These are phyloP conservation scores for Tubosaeta sp. DNA, from an alignment of 768 basidiomycete species.

Conservation along the genomic window DNA sequence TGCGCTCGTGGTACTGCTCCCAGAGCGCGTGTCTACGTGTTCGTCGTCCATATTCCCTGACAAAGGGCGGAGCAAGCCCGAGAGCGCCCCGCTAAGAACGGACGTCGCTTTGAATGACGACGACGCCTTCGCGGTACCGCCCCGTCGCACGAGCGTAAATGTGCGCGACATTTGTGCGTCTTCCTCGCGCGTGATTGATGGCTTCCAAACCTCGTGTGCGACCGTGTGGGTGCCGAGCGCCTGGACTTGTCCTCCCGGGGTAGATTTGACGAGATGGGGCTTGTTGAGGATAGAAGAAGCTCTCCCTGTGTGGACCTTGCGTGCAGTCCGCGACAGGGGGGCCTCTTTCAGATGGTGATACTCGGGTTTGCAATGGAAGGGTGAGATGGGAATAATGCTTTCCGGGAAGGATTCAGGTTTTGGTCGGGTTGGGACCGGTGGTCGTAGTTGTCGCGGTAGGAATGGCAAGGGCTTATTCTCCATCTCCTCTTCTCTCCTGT, in stretches of 20 bases:
- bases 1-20: too few species aligned
- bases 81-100: conserved; percentile 37
- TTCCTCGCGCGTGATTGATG: conserved; percentile 42
- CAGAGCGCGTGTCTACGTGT: too few species aligned
- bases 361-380: conserved; percentile 7
- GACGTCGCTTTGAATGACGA: conserved; percentile 41
- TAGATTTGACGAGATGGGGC: conserved; percentile 13
- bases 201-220: conserved; percentile 48
- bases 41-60: too few species aligned
- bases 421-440: neutral
- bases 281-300: conserved; percentile 22
- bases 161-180: conserved; percentile 40
- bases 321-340: conserved; percentile 6
- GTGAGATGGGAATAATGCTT: neutral
- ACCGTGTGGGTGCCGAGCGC: conserved; percentile 26
- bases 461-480: conserved; percentile 15
- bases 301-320: conserved; percentile 27
- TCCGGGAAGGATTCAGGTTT: conserved; percentile 9
- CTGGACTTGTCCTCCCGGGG: conserved; percentile 25
- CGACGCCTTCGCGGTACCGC: conserved; percentile 45
- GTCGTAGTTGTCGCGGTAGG: neutral
- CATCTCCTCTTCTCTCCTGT: conserved; percentile 42
- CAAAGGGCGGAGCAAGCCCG: conserved; percentile 20
- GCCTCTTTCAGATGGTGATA: conserved; percentile 22
- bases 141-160: conserved; percentile 40